Evolutionary conservation across 2,329 filamentous ascomycete genomes (phyloP), one percentile per base, ranked within the genome.

Genomic region (Periconia sp.): DNA sequence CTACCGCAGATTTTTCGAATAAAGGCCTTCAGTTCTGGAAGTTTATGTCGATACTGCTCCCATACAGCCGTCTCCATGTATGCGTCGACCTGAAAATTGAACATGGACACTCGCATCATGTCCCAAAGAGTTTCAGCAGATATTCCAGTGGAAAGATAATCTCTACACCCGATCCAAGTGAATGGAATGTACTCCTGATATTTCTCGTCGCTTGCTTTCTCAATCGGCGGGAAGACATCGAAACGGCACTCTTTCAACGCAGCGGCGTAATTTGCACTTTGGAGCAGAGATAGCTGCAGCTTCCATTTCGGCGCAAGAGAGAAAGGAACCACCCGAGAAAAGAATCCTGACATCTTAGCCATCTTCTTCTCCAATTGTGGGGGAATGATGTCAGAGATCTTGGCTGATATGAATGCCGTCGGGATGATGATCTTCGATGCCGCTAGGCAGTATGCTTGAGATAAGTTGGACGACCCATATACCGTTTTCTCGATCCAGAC

Each of bases 41-140:
- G 31, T 12, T 28, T 37, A 12, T 44, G 19, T 25, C 18, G 26
- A 24, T 26, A 44, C 5, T 36, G 36, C 2, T 46, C 39, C 34
- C 33, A 40, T 5, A 61, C 53, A 5, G 54, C 46, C 5, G 54
- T 40, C 25, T 57, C 53, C 40, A 66, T 54, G 38, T 53, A 65
- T 19, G 57, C 60, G 24, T 66, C 63, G 7, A 52, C 44, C 29
- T 65, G 61, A 16, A 56, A 62, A 24, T 50, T 56, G 19, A 61
- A 46, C 34, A 63, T 42, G 7, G 57, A 56, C 6, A 63, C 22
- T 12, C 57, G 30, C 53, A 66, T 64, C 61, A 66, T 63, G 7
- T 65, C 53, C 26, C 36, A 52, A 7, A 66, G 30, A 22, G 45
- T 38, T 16, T 34, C 33, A 2, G 32, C 28, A 8, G 41, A 16